Base-by-base conservation (phyloP, 768 basidiomycete genomes). In the Agaricus sinodeliciosus region DNA sequence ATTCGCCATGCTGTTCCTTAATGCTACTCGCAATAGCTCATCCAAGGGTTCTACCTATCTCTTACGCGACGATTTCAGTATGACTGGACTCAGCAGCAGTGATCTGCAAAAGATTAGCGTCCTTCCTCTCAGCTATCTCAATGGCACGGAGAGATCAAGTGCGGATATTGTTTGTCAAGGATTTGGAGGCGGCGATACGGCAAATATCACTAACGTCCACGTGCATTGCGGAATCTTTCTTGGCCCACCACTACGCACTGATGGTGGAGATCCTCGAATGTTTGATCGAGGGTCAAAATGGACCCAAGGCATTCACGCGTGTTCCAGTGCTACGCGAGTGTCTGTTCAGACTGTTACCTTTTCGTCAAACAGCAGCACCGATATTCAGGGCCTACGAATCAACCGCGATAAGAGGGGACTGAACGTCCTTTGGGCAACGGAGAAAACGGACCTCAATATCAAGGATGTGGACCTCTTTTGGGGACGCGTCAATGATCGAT, bases 261-360 rank as follows among this genome's bases (percentile, higher is more conserved):
- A 48, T 22, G 47, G 47, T 18, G 47, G 47, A 55, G 35, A 57
- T 57, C 9, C 57, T 55, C 19, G 50, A 55, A 16, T 49, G 39
- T 31, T 37, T 43, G 9, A 58, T 57, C 48, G 1, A 27, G 19
- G 41, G 25, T 18, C 51, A 53, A n/a, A 57, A 51, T 48, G 13
- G 58, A 25, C 49, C 57, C 11, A 55, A 58, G 3, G 54, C 55
- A 37, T 42, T 35, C 46, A 56, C 39, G 22, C 55, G 44, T 39
- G 40, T 36, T 19, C 58, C 56, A 27, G 48, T 41, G 16, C 6
- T 42, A 37, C 58, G 45, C 27, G 35, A 7, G 47, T 35, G 3
- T 36, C 34, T 3, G 37, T 48, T 1, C 47, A 48, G 16, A 37
- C 15, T 5, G n/a, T 48, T 5, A 36, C 31, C 9, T 37, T 48